Evolutionary conservation across 2,329 filamentous ascomycete genomes (phyloP).

Genomic region (Cladosporium phlei): DNA sequence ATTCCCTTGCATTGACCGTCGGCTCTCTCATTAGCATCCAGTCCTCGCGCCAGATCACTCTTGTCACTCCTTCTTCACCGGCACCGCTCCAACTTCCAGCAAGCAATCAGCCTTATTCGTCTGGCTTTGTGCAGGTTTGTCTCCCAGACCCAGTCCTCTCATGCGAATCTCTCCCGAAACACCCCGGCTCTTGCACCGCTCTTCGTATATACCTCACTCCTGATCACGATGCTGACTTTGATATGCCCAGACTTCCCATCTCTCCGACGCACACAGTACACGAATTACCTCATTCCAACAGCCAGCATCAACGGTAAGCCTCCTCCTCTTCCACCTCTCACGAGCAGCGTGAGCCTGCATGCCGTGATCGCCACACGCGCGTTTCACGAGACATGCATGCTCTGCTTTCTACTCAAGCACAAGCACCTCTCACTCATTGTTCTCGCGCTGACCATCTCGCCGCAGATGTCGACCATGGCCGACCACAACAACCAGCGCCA

Average conservation of each 20-base stretch:
- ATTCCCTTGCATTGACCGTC: slow-evolving; percentile 33
- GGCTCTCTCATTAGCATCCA: slow-evolving; percentile 23
- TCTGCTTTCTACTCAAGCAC: too few relatives aligned
- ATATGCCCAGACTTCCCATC: not conserved
- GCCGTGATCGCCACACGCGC: too few relatives aligned
- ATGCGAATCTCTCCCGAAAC: too few relatives aligned
- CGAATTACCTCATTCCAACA: not conserved
- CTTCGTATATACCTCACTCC: too few relatives aligned
- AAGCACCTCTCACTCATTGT: too few relatives aligned
- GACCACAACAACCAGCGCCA: slow-evolving; percentile 27
- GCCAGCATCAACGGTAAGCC: slow-evolving; percentile 1
- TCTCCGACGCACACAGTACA: not conserved
- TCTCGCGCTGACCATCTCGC: slow-evolving; percentile 18
- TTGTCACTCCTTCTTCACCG: slow-evolving; percentile 84
- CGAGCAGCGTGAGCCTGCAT: too few relatives aligned
- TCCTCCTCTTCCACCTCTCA: not conserved
- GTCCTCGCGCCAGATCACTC: slow-evolving; percentile 16
- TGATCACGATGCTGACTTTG: not conserved
- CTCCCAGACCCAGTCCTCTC: too few relatives aligned
- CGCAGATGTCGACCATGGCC: slow-evolving; percentile 31
- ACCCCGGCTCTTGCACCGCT: too few relatives aligned
- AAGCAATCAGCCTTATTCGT: slow-evolving; percentile 9
- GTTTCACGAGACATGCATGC: too few relatives aligned
- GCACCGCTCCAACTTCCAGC: too few relatives aligned
- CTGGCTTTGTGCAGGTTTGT: slow-evolving; percentile 5